These are phyloP conservation scores for Fusarium sp. DNA, from an alignment of 2,329 filamentous ascomycete species.

Conservation along the genomic window DNA sequence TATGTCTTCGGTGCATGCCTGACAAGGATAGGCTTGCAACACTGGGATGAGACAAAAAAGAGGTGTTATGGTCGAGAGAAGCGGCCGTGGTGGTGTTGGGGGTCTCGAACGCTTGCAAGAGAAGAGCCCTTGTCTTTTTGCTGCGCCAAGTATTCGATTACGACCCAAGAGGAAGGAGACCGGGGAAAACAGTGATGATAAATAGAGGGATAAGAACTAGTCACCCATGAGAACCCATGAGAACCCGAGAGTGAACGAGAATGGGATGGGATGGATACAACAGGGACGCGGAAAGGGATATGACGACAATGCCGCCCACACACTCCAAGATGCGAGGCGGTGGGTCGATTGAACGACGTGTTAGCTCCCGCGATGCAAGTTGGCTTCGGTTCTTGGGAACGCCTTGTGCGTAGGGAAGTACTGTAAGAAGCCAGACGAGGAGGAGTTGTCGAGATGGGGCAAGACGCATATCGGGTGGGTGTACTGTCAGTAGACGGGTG, in stretches of 20 bases:
- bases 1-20: conserved; percentile 18
- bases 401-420: conserved; percentile 28
- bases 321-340: neutral
- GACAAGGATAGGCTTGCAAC: conserved; percentile 10
- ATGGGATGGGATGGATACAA: neutral
- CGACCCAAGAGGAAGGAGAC: neutral
- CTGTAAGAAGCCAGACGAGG: conserved; percentile 9
- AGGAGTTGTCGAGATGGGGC: neutral
- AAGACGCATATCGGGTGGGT: conserved; percentile 7
- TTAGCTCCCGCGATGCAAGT: conserved; percentile 24
- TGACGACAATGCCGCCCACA: conserved; percentile 2
- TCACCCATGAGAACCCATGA: neutral
- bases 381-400: conserved; percentile 24
- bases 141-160: neutral
- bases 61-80: neutral
- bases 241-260: neutral
- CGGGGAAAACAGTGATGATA: neutral
- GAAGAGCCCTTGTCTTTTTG: neutral
- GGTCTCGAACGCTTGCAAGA: neutral
- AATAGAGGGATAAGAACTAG: neutral
- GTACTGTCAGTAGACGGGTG: neutral
- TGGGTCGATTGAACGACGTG: conserved; percentile 9
- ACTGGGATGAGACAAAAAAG: conserved; percentile 14
- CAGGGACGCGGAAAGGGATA: neutral
- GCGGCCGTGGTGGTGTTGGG: neutral